These are phyloP conservation scores for Naegleria fowleri DNA, from an alignment of 208 protist genomes.

Conservation along the genomic window DNA sequence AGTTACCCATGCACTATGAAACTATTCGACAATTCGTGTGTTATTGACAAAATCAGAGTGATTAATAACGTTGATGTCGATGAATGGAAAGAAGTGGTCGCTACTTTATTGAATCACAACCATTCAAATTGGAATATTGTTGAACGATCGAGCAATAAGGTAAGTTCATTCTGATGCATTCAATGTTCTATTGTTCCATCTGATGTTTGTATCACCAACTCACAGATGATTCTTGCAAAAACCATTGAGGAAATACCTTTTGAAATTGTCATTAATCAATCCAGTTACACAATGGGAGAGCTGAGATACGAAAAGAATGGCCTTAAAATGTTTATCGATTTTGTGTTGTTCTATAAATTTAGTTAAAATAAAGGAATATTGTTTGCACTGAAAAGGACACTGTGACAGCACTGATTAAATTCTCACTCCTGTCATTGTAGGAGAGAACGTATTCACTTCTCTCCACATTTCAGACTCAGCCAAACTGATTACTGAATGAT, in stretches of 20 bases:
- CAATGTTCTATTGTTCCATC: too few species aligned
- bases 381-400: too few species aligned
- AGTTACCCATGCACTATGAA: not conserved
- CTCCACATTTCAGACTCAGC: not conserved
- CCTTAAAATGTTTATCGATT: not conserved
- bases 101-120: not conserved
- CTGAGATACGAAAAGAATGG: not conserved
- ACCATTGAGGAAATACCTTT: not conserved
- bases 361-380: not conserved
- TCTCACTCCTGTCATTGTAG: not conserved
- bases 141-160: not conserved
- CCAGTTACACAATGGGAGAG: not conserved
- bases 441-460: not conserved
- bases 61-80: not conserved
- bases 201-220: too few species aligned
- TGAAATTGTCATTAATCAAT: constrained; percentile 1
- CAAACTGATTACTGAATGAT: not conserved
- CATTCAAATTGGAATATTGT: not conserved
- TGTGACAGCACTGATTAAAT: not conserved
- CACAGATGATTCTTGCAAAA: not conserved
- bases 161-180: not conserved
- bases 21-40: not conserved
- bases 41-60: constrained; percentile 3
- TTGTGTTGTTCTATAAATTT: not conserved
- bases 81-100: not conserved